Evolutionary conservation across 495 filamentous ascomycete species (phyloP).

Genomic region (Penicillium psychrofluorescens): DNA sequence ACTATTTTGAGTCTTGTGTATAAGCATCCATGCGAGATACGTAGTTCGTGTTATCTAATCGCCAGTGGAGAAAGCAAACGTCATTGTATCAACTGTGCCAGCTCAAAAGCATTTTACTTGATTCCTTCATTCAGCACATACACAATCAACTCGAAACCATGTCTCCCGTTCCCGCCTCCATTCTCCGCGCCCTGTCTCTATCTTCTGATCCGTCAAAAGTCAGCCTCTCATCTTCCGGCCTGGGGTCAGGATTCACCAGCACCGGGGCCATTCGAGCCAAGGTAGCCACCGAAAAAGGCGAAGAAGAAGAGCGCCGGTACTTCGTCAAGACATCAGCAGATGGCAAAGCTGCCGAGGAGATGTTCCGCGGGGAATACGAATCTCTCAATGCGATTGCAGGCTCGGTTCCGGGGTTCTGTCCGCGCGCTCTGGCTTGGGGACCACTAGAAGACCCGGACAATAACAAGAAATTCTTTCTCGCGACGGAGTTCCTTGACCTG

Average conservation of each 20-base stretch:
- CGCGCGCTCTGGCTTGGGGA: constrained; percentile 64
- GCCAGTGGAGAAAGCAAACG: constrained; percentile 10
- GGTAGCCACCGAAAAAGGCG: constrained; percentile 22
- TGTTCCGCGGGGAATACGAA: constrained; percentile 81
- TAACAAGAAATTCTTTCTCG: constrained; percentile 55
- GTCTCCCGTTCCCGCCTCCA: constrained; percentile 45
- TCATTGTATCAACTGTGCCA: constrained; percentile 4
- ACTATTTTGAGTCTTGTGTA: constrained; percentile 4
- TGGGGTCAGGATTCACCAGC: constrained; percentile 69
- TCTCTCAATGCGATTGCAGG: constrained; percentile 75
- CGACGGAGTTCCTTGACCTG: constrained; percentile 75
- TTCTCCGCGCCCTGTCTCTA: constrained; percentile 60
- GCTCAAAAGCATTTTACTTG: no score
- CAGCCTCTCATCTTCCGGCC: constrained; percentile 46
- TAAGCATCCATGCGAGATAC: constrained; percentile 1
- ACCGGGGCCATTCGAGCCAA: constrained; percentile 60
- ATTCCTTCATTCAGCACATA: no score
- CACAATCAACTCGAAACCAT: constrained; percentile 2
- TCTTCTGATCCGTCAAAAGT: constrained; percentile 42
- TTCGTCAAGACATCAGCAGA: constrained; percentile 73
- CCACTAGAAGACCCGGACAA: constrained; percentile 34
- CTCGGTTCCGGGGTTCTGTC: constrained; percentile 66
- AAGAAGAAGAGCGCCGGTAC: constrained; percentile 52
- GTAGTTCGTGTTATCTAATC: background rate
- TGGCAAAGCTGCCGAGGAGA: constrained; percentile 55